Conservation (phyloP, 2,329 filamentous ascomycete genomes). For the Dactylellina sp. region DNA sequence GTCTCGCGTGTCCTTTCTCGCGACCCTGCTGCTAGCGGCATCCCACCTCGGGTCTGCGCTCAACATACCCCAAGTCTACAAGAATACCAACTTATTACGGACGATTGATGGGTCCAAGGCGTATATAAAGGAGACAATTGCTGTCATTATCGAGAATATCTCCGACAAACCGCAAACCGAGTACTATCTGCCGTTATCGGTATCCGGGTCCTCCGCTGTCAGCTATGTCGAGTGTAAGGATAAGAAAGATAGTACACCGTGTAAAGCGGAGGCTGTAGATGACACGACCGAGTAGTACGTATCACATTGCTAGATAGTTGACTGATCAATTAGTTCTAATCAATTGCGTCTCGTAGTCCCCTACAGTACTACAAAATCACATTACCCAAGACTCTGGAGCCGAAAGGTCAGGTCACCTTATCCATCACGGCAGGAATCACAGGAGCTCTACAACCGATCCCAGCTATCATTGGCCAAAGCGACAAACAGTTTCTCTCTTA, state of each 20-base stretch:
- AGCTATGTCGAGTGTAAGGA: conserved; percentile 92
- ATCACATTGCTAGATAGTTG: not conserved
- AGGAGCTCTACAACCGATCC: conserved; percentile 81
- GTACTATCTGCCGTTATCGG: conserved; percentile 90
- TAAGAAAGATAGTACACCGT: conserved; percentile 75
- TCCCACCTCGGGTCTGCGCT: conserved; percentile 67
- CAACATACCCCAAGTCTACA: conserved; percentile 88
- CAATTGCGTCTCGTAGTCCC: conserved; percentile 38
- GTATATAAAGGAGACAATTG: conserved; percentile 88
- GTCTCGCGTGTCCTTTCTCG: conserved; percentile 55
- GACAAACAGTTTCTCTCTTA: conserved; percentile 89
- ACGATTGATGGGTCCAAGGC: conserved; percentile 92
- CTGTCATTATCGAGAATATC: conserved; percentile 92
- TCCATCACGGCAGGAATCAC: conserved; percentile 87
- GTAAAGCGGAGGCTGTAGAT: conserved; percentile 62
- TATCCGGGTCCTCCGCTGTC: conserved; percentile 78
- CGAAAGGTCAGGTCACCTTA: conserved; percentile 83
- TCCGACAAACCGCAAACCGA: conserved; percentile 82
- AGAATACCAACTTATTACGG: conserved; percentile 91
- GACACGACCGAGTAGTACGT: conserved; percentile 48
- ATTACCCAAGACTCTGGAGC: conserved; percentile 78
- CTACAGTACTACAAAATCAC: conserved; percentile 62
- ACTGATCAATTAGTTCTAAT: conserved; percentile 22
- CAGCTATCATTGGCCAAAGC: conserved; percentile 82
- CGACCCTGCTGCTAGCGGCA: conserved; percentile 54